Percentiles rank a stretch among this genome's conserved stretches.
phyloP scores from a whole-genome alignment of 2,329 filamentous ascomycete genomes.

The Aspergillus sp. region DNA sequence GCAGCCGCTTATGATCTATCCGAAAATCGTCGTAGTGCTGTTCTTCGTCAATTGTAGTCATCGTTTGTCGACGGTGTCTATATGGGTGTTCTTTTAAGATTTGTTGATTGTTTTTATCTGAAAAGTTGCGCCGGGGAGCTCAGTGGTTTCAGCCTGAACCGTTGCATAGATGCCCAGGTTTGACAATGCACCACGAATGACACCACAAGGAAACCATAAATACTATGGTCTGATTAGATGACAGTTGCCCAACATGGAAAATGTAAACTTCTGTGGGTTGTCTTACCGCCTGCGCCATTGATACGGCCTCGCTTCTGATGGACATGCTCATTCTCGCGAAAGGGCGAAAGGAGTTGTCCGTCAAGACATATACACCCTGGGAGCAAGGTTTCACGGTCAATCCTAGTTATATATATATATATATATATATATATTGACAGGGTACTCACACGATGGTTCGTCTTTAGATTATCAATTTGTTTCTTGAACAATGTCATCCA shows the following conservation, averaged over 20 bases:
- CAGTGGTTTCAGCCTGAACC: slow-evolving; percentile 85
- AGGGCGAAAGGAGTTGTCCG: slow-evolving; percentile 87
- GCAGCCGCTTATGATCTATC: not conserved
- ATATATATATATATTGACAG: not conserved
- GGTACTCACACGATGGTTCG: slow-evolving; percentile 76
- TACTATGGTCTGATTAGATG: slow-evolving; percentile 56
- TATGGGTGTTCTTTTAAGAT: slow-evolving; percentile 44
- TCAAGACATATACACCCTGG: slow-evolving; percentile 91
- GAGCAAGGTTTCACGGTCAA: not conserved
- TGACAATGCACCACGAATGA: slow-evolving; percentile 89
- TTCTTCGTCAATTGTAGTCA: not conserved
- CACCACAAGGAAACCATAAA: slow-evolving; percentile 90
- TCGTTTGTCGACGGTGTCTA: not conserved
- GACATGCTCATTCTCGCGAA: slow-evolving; percentile 88
- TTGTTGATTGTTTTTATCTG: slow-evolving; percentile 88
- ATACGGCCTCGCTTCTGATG: slow-evolving; percentile 68
- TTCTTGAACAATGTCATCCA: slow-evolving; percentile 95
- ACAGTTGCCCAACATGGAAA: not conserved
- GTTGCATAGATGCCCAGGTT: slow-evolving; percentile 87
- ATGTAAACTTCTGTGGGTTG: not conserved
- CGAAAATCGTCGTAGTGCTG: not conserved
- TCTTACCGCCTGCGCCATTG: slow-evolving; percentile 74
- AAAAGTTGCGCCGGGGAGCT: slow-evolving; percentile 86
- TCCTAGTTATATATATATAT: not conserved
- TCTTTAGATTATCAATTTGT: slow-evolving; percentile 98